These are phyloP conservation scores for Cordyceps cicadae DNA, from an alignment of 2,329 filamentous ascomycete species.

Conservation along the genomic window DNA sequence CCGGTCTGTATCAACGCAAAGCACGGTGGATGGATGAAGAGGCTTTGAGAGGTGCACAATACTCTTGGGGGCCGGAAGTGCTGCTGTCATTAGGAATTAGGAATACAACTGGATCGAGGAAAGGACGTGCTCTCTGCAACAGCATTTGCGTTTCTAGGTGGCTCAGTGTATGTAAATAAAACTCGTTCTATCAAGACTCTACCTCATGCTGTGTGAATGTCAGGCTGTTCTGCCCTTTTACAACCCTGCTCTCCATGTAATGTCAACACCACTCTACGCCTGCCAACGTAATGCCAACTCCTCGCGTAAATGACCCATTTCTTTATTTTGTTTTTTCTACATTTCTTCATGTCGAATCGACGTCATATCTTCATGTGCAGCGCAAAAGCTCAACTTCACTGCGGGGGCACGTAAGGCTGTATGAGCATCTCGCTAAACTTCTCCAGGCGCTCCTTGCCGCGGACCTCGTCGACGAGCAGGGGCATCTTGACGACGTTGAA, in stretches of 20 bases:
- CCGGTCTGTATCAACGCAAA: background rate
- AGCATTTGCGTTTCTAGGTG: background rate
- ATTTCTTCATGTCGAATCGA: background rate
- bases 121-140: no score
- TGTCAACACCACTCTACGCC: background rate
- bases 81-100: background rate
- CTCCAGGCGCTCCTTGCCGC: constrained; percentile 89
- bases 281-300: background rate
- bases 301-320: background rate
- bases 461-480: constrained; percentile 85
- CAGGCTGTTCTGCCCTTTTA: background rate
- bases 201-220: background rate
- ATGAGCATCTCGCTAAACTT: constrained; percentile 83
- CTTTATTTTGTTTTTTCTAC: background rate
- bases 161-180: background rate
- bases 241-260: background rate
- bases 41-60: background rate
- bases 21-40: background rate
- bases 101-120: background rate
- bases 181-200: background rate
- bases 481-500: constrained; percentile 99
- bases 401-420: constrained; percentile 63
- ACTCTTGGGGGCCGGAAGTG: background rate
- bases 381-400: constrained; percentile 17
- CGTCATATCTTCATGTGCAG: background rate